These are phyloP conservation scores for Zangia roseola DNA, from an alignment of 768 basidiomycete genomes.

Conservation along the genomic window DNA sequence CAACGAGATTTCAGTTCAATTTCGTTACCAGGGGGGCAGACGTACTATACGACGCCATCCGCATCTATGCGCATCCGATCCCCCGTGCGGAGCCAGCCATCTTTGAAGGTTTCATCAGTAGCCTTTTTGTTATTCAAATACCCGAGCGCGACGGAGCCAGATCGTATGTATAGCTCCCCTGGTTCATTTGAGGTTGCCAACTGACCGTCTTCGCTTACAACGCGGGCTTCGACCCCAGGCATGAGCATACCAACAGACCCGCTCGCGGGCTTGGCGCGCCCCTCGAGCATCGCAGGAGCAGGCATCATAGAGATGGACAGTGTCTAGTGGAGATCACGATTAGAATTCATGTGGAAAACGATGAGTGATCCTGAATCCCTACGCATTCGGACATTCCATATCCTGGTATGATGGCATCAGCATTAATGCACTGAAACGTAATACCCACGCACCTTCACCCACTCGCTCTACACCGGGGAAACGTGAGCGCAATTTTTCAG, in stretches of 20 bases:
- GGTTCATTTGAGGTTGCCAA: slow-evolving; percentile 55
- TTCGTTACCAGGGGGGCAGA: slow-evolving; percentile 6
- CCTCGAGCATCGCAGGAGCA: slow-evolving; percentile 43
- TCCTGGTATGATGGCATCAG: slow-evolving; percentile 38
- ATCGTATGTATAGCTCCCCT: slow-evolving; percentile 64
- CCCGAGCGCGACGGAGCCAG: slow-evolving; percentile 57
- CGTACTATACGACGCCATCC: slow-evolving; percentile 65
- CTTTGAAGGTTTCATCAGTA: slow-evolving; percentile 59
- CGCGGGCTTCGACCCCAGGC: slow-evolving; percentile 64
- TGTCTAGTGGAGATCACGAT: slow-evolving; percentile 43
- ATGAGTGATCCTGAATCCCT: too few relatives aligned
- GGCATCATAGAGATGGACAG: slow-evolving; percentile 48
- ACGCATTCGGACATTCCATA: slow-evolving; percentile 75
- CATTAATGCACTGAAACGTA: not conserved
- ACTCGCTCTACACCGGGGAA: slow-evolving; percentile 36
- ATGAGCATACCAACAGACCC: slow-evolving; percentile 58
- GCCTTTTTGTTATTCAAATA: slow-evolving; percentile 74
- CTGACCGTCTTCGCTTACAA: slow-evolving; percentile 56
- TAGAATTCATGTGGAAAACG: too few relatives aligned
- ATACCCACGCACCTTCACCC: slow-evolving; percentile 43
- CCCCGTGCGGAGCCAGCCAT: slow-evolving; percentile 76
- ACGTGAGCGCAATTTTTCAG: slow-evolving; percentile 38
- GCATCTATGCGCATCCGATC: slow-evolving; percentile 64
- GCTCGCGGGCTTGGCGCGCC: slow-evolving; percentile 37
- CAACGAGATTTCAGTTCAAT: not conserved